phyloP scores from a whole-genome alignment of 208 protist genomes.

The Acanthamoeba rhysodes region DNA sequence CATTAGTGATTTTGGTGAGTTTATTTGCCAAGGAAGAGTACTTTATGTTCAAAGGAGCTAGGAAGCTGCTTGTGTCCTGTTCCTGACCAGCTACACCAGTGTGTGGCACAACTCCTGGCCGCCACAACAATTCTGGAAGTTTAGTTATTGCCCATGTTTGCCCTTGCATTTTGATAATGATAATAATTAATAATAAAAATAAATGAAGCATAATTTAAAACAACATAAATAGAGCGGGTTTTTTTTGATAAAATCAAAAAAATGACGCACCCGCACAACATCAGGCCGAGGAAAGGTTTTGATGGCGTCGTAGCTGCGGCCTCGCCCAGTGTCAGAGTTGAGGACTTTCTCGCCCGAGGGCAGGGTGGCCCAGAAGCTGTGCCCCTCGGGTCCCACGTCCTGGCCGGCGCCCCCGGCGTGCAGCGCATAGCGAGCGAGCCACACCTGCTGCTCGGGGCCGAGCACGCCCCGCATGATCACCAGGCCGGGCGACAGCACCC shows the following conservation, averaged over 20 bases:
- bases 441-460: slow-evolving; percentile 7
- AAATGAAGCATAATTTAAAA: no score
- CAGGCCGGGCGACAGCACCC: not conserved
- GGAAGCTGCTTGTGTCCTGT: no score
- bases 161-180: no score
- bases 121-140: no score
- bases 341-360: slow-evolving; percentile 24
- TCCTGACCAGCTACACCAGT: not conserved
- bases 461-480: not conserved
- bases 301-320: slow-evolving; percentile 46
- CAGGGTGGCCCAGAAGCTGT: slow-evolving; percentile 36
- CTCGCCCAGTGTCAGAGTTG: slow-evolving; percentile 32
- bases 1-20: no score
- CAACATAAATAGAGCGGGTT: no score
- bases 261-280: not conserved
- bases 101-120: not conserved
- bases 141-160: no score
- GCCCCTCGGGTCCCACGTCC: not conserved
- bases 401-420: not conserved
- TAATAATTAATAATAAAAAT: no score
- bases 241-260: no score
- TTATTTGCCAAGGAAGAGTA: no score
- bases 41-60: no score
- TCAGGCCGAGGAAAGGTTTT: not conserved
- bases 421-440: slow-evolving; percentile 15